phyloP scores from a whole-genome alignment of 495 filamentous ascomycete species.

The Podospora appendiculata region DNA sequence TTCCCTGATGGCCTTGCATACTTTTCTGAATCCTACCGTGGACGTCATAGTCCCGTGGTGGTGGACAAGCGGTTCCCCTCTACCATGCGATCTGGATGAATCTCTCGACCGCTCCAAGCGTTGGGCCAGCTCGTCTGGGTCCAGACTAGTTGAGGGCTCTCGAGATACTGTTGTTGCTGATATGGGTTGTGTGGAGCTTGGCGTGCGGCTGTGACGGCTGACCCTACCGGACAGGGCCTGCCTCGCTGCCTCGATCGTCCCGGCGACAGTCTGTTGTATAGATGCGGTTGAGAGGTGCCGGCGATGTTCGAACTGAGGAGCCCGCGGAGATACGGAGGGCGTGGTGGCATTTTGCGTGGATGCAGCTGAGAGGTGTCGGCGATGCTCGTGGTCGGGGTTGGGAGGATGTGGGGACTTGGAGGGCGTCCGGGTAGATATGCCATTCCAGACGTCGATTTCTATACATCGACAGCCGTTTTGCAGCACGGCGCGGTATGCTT shows the following conservation, averaged over 20 bases:
- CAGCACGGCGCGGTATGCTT: constrained; percentile 74
- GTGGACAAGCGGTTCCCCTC: constrained; percentile 21
- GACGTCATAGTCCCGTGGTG: constrained; percentile 69
- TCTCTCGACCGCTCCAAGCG: constrained; percentile 13
- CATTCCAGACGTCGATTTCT: constrained; percentile 96
- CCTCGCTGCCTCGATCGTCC: constrained; percentile 19
- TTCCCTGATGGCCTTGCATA: constrained; percentile 73
- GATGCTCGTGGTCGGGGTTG: constrained; percentile 12
- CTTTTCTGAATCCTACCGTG: constrained; percentile 76
- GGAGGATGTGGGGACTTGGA: constrained; percentile 18
- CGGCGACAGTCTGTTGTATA: constrained; percentile 5
- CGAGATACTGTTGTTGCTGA: constrained; percentile 4
- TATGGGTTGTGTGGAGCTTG: constrained; percentile 19
- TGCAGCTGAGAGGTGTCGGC: constrained; percentile 29
- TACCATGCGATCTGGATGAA: constrained; percentile 17
- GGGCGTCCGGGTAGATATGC: constrained; percentile 24
- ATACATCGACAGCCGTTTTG: constrained; percentile 78
- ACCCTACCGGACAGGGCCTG: constrained; percentile 13
- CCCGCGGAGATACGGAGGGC: too few relatives aligned
- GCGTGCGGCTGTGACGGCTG: constrained; percentile 27
- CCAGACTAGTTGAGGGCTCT: constrained; percentile 15
- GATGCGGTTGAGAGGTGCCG: too few relatives aligned
- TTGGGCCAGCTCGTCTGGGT: constrained; percentile 16
- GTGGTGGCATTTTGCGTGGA: constrained; percentile 12
- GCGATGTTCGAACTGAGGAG: too few relatives aligned